These are phyloP conservation scores for Xylariaceae sp. DNA, from an alignment of 2,329 filamentous ascomycete species.

Conservation along the genomic window DNA sequence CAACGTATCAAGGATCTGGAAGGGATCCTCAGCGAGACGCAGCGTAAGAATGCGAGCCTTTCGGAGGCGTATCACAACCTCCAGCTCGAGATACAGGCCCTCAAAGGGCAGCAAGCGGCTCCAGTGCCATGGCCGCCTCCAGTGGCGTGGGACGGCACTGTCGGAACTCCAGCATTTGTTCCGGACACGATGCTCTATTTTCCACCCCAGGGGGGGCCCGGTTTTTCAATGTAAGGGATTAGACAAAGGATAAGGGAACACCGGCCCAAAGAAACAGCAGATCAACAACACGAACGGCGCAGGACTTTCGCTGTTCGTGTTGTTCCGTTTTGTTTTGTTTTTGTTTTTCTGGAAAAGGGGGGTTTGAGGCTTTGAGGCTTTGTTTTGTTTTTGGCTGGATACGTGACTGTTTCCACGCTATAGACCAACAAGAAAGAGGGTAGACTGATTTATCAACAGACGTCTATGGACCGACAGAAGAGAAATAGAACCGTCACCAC, in stretches of 20 bases:
- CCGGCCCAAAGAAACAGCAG: neutral
- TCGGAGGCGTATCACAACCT: conserved; percentile 49
- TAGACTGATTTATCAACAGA: neutral
- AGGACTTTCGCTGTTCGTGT: neutral
- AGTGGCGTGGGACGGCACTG: neutral
- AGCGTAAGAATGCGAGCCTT: conserved; percentile 51
- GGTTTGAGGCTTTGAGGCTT: neutral
- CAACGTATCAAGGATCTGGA: conserved; percentile 62
- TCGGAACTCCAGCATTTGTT: neutral
- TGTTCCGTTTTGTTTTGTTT: neutral
- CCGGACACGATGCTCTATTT: neutral
- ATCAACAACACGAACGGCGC: neutral
- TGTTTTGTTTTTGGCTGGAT: neutral
- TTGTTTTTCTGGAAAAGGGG: too few species aligned
- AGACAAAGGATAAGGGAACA: neutral
- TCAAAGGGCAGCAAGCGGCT: conserved; percentile 32
- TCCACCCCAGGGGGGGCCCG: neutral
- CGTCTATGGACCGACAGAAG: neutral
- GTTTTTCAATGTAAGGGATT: neutral
- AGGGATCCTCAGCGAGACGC: conserved; percentile 47
- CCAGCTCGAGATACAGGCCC: conserved; percentile 40
- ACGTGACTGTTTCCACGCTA: neutral
- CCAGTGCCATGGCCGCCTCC: neutral
- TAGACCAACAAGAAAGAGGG: neutral
- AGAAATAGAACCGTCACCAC: neutral